Base-by-base conservation (phyloP, 1,284 basidiomycete species). In the Ceratorhiza oryzae-sativae region DNA sequence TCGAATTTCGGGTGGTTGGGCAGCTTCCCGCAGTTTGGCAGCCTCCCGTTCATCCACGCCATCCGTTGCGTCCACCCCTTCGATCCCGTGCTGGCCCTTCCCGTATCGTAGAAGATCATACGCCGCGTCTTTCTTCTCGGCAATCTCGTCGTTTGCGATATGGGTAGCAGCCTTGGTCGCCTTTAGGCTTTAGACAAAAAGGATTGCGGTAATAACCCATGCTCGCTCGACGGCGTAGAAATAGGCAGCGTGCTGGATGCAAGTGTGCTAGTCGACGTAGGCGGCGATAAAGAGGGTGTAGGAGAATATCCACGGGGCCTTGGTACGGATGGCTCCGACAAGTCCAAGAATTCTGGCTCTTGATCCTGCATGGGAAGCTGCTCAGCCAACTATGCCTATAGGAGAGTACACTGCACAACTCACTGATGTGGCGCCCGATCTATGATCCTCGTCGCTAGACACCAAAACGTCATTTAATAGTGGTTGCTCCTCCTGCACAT, bases 341-440 rank as follows among this genome's bases (percentile, higher is more conserved):
- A 83, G 77, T 90, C 89, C 55, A 90, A 81, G 75, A 87, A 90
- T 59, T 90, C 88, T 18, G 88, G 88, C 76, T 90, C 88, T 71
- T 82, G 83, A 56, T 75, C 76, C 59, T 75, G 32, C 13, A 70
- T 32, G 45, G n/a, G 41, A 13, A 55, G 30, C 51, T 36, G 23
- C n/a, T 30, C 45, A 10, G 25, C 39, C 2, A 53, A 18, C 6
- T 18, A 23, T 39, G 23, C 36, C n/a, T 6, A 12, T n/a, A 12
- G n/a, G 5, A 1, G 46, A 36, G n/a, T 18, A 20, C 13, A 41
- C 6, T n/a, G 20, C 27, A 20, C 27, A 5, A 48, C 67, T 58
- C 23, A 49, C 67, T 15, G 55, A 58, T 46, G 67, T 70, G 4
- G 55, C 67, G 15, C 53, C 71, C 32, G 61, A 59, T 56, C 51